Evolutionary conservation across 805 yeast genomes (phyloP).

Genomic region (Barnettozyma sucrosica): DNA sequence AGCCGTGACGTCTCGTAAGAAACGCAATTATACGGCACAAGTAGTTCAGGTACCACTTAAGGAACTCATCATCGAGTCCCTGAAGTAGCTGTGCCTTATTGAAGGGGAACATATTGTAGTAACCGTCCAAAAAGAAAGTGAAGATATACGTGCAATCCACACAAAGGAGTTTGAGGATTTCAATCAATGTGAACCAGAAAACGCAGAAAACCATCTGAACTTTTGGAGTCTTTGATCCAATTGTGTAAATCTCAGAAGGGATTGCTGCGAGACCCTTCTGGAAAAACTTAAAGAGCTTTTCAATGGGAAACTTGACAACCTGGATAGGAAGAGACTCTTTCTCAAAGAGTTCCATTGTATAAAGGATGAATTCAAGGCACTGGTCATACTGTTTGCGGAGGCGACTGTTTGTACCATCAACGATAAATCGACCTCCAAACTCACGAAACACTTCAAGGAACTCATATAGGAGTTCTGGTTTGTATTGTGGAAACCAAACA

Average conservation of each 20-base stretch:
- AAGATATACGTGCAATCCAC: constrained; percentile 18
- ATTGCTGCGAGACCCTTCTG: constrained; percentile 14
- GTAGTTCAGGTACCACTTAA: constrained; percentile 15
- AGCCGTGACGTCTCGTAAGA: constrained; percentile 17
- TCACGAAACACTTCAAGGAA: constrained; percentile 13
- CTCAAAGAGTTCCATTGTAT: constrained; percentile 7
- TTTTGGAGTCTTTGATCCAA: constrained; percentile 10
- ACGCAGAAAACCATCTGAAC: constrained; percentile 15
- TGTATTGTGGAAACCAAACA: constrained; percentile 20
- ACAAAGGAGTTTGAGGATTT: constrained; percentile 16
- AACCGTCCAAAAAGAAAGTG: constrained; percentile 20
- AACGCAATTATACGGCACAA: constrained; percentile 19
- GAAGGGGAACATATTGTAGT: constrained; percentile 11
- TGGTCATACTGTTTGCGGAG: constrained; percentile 5
- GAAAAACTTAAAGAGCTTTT: constrained; percentile 10
- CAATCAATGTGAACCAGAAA: constrained; percentile 16
- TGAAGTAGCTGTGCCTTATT: constrained; percentile 8
- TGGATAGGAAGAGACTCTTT: constrained; percentile 9
- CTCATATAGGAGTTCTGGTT: constrained; percentile 16
- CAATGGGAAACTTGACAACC: constrained; percentile 18
- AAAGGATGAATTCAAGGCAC: constrained; percentile 9
- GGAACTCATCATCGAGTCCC: constrained; percentile 6
- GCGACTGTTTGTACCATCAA: constrained; percentile 5
- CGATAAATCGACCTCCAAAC: constrained; percentile 16
- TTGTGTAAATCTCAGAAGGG: constrained; percentile 16